These are phyloP conservation scores for Ganoderma multipileum DNA, from an alignment of 1,284 basidiomycete genomes.

Conservation along the genomic window DNA sequence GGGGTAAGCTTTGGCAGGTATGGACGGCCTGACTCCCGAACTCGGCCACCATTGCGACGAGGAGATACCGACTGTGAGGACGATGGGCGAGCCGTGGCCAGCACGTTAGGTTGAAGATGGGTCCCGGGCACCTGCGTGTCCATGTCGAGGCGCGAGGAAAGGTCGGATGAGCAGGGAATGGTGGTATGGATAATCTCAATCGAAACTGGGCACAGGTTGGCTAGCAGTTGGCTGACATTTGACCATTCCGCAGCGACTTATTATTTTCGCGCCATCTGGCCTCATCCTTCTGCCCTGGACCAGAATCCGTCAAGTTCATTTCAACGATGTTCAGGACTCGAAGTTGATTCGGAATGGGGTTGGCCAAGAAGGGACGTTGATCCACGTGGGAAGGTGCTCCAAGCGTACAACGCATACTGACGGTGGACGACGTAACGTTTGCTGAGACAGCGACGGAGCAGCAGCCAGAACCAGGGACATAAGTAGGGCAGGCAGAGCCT, in stretches of 20 bases:
- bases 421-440: neutral
- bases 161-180: neutral
- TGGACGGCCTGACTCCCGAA: neutral
- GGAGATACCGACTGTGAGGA: constrained; percentile 2
- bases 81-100: constrained; percentile 5
- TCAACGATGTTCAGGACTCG: neutral
- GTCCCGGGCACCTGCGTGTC: constrained; percentile 5
- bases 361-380: neutral
- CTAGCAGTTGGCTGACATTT: neutral
- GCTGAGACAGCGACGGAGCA: too few species aligned
- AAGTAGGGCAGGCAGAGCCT: neutral
- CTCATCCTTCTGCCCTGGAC: neutral
- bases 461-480: too few species aligned
- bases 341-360: too few species aligned
- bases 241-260: neutral
- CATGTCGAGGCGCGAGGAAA: neutral
- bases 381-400: neutral
- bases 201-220: neutral
- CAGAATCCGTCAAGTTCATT: neutral
- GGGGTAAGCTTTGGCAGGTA: neutral
- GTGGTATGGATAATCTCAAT: neutral
- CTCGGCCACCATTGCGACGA: neutral
- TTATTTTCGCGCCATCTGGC: neutral
- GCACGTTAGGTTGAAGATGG: constrained; percentile 2
- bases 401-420: too few species aligned